These are phyloP conservation scores for Tricholoma saponaceum DNA, from an alignment of 768 basidiomycete species.

Conservation along the genomic window DNA sequence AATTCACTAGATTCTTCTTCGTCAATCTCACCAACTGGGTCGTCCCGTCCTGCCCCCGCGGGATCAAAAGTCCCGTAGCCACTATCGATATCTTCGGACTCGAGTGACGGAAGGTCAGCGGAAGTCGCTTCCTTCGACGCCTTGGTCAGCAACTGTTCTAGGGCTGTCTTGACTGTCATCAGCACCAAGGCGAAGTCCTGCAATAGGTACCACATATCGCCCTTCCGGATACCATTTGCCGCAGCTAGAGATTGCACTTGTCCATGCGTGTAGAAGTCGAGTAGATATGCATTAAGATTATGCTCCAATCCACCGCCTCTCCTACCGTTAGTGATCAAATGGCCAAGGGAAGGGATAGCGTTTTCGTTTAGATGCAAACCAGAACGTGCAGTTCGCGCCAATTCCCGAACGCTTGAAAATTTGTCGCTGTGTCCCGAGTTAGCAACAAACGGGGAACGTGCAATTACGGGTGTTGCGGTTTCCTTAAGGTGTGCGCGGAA, in stretches of 20 bases:
- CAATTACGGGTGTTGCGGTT: slow-evolving; percentile 32
- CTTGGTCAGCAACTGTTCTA: slow-evolving; percentile 43
- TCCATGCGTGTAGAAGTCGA: slow-evolving; percentile 69
- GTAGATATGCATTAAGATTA: slow-evolving; percentile 57
- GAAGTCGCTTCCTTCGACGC: slow-evolving; percentile 10
- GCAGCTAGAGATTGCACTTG: slow-evolving; percentile 41
- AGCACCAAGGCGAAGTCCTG: slow-evolving; percentile 55
- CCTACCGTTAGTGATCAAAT: slow-evolving; percentile 18
- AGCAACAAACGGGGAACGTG: slow-evolving; percentile 61
- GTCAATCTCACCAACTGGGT: slow-evolving; percentile 18
- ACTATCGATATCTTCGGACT: slow-evolving; percentile 20
- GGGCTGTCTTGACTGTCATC: slow-evolving; percentile 40
- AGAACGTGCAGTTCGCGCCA: slow-evolving; percentile 44
- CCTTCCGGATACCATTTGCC: slow-evolving; percentile 56
- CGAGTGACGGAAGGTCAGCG: slow-evolving; percentile 8
- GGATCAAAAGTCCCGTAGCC: slow-evolving; percentile 20
- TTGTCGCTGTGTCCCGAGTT: slow-evolving; percentile 62
- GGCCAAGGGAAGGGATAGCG: slow-evolving; percentile 51
- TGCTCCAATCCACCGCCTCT: slow-evolving; percentile 12
- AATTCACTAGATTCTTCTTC: slow-evolving; percentile 14
- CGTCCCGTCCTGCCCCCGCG: slow-evolving; percentile 10
- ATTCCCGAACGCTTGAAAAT: slow-evolving; percentile 48
- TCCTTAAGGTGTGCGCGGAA: slow-evolving; percentile 35
- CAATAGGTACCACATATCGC: slow-evolving; percentile 63
- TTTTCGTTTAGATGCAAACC: slow-evolving; percentile 57